Evolutionary conservation across 306 rosid genomes (phyloP).

Genomic region (Citrullus colocynthis): DNA sequence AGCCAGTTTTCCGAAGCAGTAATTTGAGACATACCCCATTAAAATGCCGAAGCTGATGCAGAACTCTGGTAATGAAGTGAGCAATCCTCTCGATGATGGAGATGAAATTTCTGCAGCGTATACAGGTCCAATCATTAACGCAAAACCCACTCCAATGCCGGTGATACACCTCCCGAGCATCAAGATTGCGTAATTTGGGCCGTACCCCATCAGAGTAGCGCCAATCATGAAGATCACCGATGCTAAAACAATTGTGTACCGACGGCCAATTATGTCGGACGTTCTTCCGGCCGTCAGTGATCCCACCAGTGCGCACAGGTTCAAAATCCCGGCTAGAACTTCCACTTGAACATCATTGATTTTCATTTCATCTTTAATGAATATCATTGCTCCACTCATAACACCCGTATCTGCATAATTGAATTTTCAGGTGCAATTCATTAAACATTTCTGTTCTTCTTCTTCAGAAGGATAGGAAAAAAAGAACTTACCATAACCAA

Average conservation of each 20-base stretch:
- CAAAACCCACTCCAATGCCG: conserved; percentile 79
- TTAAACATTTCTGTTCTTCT: background rate
- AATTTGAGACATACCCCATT: conserved; percentile 57
- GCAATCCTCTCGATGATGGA: conserved; percentile 37
- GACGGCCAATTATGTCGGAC: conserved; percentile 74
- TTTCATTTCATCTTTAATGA: conserved; percentile 64
- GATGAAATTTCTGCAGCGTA: conserved; percentile 84
- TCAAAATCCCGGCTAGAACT: conserved; percentile 65
- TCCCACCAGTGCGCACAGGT: conserved; percentile 57
- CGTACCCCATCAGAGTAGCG: conserved; percentile 70
- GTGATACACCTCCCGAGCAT: conserved; percentile 56
- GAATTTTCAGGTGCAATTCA: background rate
- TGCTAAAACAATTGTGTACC: conserved; percentile 52
- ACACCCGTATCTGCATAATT: conserved; percentile 62
- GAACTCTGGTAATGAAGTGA: conserved; percentile 61
- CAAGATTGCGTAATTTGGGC: conserved; percentile 46
- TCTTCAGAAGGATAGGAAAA: background rate
- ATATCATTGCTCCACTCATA: conserved; percentile 88
- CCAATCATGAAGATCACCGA: conserved; percentile 49
- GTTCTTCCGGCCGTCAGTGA: conserved; percentile 54
- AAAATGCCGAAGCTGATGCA: conserved; percentile 70
- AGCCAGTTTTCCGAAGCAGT: conserved; percentile 28
- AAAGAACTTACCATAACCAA: conserved; percentile 32
- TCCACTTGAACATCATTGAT: conserved; percentile 57
- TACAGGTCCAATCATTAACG: conserved; percentile 73